phyloP scores from a whole-genome alignment of 345 rosid species.

The Acer campestre region DNA sequence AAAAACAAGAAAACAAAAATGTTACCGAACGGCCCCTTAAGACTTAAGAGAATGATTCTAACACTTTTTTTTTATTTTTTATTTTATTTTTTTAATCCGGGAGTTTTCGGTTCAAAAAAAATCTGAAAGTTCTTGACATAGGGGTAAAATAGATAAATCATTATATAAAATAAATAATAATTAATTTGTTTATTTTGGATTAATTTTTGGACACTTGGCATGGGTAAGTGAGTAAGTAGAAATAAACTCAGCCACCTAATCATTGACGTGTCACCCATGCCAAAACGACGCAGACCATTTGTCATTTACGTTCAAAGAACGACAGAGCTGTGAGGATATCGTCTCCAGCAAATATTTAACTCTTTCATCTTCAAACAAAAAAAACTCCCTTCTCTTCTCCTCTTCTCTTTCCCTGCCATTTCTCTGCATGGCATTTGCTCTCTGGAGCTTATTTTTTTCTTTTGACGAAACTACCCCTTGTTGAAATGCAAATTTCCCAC shows the following conservation, averaged over 20 bases:
- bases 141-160: too few relatives aligned
- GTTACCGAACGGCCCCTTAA: too few relatives aligned
- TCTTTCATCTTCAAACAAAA: conserved; percentile 4
- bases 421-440: conserved; percentile 17
- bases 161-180: too few relatives aligned
- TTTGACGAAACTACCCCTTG: conserved; percentile 14
- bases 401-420: neutral
- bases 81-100: too few relatives aligned
- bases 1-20: too few relatives aligned
- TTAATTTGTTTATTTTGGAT: too few relatives aligned
- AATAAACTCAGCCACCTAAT: neutral
- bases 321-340: neutral
- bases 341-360: conserved; percentile 17
- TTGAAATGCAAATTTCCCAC: neutral
- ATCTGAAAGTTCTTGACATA: too few relatives aligned
- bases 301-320: conserved; percentile 3
- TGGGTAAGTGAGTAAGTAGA: too few relatives aligned
- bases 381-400: neutral
- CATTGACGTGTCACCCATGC: neutral
- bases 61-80: too few relatives aligned
- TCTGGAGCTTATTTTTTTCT: neutral
- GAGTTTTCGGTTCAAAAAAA: too few relatives aligned
- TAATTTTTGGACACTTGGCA: too few relatives aligned
- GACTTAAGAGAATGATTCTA: too few relatives aligned
- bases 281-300: conserved; percentile 14